Conservation (phyloP, 2,329 filamentous ascomycete genomes). For the Mycocentrospora acerina region DNA sequence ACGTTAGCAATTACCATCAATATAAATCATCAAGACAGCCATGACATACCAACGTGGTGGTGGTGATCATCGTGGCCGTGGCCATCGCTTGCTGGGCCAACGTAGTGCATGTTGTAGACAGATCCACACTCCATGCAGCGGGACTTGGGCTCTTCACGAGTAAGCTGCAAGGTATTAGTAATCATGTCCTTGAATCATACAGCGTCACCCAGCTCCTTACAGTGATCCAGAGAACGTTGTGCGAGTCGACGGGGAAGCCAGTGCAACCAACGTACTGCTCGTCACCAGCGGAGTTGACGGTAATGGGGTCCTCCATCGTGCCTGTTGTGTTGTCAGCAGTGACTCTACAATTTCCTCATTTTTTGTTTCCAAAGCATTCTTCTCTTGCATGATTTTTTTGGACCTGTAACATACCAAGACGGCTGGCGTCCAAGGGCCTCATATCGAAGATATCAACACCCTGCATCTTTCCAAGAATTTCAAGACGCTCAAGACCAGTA, state of each 20-base stretch:
- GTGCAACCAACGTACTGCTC: constrained; percentile 98
- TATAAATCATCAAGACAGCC: background rate
- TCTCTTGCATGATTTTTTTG: background rate
- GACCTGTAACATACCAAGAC: constrained; percentile 65
- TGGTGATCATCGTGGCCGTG: constrained; percentile 60
- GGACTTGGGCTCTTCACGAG: constrained; percentile 85
- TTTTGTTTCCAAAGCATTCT: too few species aligned
- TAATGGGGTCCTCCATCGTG: constrained; percentile 82
- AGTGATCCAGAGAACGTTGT: constrained; percentile 86
- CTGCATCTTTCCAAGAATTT: constrained; percentile 99
- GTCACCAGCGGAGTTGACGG: constrained; percentile 86
- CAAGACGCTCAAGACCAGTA: constrained; percentile 96
- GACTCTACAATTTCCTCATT: background rate
- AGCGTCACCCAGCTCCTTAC: constrained; percentile 54
- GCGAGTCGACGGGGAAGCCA: constrained; percentile 87
- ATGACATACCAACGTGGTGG: constrained; percentile 28
- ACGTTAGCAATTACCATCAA: background rate
- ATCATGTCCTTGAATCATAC: background rate
- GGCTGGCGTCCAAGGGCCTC: constrained; percentile 89
- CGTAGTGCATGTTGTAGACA: constrained; percentile 97
- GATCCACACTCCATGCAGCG: constrained; percentile 96
- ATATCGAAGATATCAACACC: constrained; percentile 98
- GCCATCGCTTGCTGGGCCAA: constrained; percentile 77
- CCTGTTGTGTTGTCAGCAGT: constrained; percentile 52
- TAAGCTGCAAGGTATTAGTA: constrained; percentile 58